Percentiles rank a stretch among this genome's conserved stretches.
These are phyloP conservation scores for Plasmodium malariae DNA, from an alignment of 169 alveolate genomes.

Conservation along the genomic window DNA sequence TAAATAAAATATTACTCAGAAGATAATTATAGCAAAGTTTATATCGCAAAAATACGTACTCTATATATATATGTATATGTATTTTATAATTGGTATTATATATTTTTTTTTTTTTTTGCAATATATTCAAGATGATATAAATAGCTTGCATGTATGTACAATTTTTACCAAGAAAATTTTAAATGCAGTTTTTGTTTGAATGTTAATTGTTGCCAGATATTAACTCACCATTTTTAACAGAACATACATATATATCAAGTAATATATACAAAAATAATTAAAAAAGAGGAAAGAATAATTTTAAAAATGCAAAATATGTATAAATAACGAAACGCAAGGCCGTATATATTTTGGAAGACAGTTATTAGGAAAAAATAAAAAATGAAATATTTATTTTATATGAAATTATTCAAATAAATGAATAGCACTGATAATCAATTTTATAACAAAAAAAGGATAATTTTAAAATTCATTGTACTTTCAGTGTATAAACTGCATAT, in stretches of 20 bases:
- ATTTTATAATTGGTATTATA: not conserved
- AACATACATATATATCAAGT: not conserved
- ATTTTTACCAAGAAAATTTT: not conserved
- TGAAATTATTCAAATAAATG: not conserved
- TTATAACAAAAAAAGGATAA: conserved; percentile 4
- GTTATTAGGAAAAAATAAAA: conserved; percentile 19
- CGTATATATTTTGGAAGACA: conserved; percentile 29
- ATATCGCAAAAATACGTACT: not conserved
- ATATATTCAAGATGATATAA: not conserved
- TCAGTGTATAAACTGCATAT: conserved; percentile 1
- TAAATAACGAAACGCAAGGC: not conserved
- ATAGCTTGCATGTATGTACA: not conserved
- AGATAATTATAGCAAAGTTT: not conserved
- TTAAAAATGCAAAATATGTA: not conserved
- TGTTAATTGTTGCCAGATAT: not conserved
- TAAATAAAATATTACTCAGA: no score
- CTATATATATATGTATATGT: not conserved
- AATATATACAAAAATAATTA: not conserved
- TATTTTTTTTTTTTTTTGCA: not conserved
- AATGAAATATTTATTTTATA: conserved; percentile 6
- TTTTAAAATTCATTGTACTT: conserved; percentile 3
- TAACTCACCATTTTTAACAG: not conserved
- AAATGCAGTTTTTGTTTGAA: not conserved
- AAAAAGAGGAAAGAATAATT: not conserved
- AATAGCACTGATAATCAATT: not conserved